These are phyloP conservation scores for Stemphylium lycopersici DNA, from an alignment of 2,329 filamentous ascomycete genomes.

Conservation along the genomic window DNA sequence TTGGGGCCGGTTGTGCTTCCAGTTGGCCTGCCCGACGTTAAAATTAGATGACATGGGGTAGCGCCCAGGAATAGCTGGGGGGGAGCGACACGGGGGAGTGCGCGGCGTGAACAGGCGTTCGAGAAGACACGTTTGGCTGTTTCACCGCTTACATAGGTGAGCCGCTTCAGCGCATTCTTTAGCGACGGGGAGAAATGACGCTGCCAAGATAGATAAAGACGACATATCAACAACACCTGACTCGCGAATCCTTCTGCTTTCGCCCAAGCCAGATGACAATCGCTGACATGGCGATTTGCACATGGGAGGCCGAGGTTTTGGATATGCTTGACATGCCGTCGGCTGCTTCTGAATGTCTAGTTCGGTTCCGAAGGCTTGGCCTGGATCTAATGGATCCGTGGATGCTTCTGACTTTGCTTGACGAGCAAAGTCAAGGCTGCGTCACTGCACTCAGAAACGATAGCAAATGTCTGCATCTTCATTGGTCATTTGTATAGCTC, in stretches of 20 bases:
- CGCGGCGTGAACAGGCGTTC: conserved; percentile 29
- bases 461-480: neutral
- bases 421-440: neutral
- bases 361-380: too few relatives aligned
- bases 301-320: neutral
- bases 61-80: conserved; percentile 12
- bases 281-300: neutral
- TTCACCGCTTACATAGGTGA: conserved; percentile 20
- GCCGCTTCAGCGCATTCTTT: conserved; percentile 11
- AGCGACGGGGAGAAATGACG: conserved; percentile 14
- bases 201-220: conserved; percentile 6
- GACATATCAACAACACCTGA: neutral
- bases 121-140: conserved; percentile 23
- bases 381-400: too few relatives aligned
- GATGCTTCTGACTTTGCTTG: neutral
- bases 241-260: neutral
- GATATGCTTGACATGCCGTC: neutral
- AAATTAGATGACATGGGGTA: conserved; percentile 20
- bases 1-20: conserved; percentile 1
- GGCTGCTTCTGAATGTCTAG: too few relatives aligned
- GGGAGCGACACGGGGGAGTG: conserved; percentile 1
- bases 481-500: neutral
- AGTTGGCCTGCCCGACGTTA: conserved; percentile 17
- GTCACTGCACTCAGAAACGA: neutral
- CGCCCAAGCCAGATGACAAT: neutral